Percentiles rank a stretch among this genome's conserved stretches.
Conservation (phyloP, 495 filamentous ascomycete genomes). For the Aspergillus bertholletiae region DNA sequence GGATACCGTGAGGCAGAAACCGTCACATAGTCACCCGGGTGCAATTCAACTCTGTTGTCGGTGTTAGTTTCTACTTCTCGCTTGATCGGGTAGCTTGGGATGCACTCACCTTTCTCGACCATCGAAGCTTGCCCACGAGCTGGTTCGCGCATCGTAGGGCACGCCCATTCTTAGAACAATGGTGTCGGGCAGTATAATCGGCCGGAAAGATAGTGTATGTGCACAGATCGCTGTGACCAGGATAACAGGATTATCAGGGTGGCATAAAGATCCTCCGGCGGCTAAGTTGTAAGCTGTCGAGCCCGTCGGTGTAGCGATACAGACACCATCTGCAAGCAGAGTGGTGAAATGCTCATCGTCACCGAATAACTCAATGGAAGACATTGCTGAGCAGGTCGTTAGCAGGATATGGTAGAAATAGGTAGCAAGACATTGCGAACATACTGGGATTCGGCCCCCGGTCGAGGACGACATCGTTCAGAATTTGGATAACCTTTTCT, state of each 20-base stretch:
- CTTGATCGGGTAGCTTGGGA: neutral
- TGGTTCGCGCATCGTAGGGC: slow-evolving; percentile 84
- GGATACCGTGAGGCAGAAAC: slow-evolving; percentile 90
- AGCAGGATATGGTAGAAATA: slow-evolving; percentile 11
- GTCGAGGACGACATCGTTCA: slow-evolving; percentile 91
- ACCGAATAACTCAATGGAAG: slow-evolving; percentile 83
- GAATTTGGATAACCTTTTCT: slow-evolving; percentile 76
- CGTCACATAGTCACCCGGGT: slow-evolving; percentile 91
- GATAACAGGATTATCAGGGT: slow-evolving; percentile 96
- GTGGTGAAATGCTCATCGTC: slow-evolving; percentile 94
- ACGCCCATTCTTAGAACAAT: slow-evolving; percentile 90
- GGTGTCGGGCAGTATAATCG: slow-evolving; percentile 92
- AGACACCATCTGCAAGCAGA: slow-evolving; percentile 81
- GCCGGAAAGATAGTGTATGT: slow-evolving; percentile 92
- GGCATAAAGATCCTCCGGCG: slow-evolving; percentile 89
- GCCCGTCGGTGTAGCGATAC: slow-evolving; percentile 87
- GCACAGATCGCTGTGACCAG: slow-evolving; percentile 94
- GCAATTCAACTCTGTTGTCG: slow-evolving; percentile 63
- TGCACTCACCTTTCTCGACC: slow-evolving; percentile 68
- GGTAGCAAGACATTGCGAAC: slow-evolving; percentile 21
- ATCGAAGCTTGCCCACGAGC: slow-evolving; percentile 96
- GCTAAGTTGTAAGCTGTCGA: slow-evolving; percentile 97
- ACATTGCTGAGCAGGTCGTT: slow-evolving; percentile 63
- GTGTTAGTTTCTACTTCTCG: slow-evolving; percentile 7
- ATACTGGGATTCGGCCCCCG: slow-evolving; percentile 84